Percentiles rank a stretch among this genome's conserved stretches.
Conservation (phyloP, 163 green algal genomes). For the Coccomyxa subellipsoidea region DNA sequence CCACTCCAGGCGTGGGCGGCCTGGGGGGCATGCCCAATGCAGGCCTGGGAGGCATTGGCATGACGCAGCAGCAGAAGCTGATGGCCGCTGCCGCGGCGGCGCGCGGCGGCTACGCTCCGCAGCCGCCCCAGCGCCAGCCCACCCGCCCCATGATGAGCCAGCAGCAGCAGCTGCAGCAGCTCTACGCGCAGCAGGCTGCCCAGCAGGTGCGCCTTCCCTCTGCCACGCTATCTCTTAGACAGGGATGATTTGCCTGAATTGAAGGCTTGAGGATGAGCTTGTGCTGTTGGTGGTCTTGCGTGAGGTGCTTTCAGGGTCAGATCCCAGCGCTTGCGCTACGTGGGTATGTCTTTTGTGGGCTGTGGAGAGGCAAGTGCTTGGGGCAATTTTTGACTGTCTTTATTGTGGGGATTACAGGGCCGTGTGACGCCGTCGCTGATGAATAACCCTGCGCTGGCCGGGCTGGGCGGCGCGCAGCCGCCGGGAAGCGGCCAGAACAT, state of each 20-base stretch:
- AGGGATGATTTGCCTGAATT: too few relatives aligned
- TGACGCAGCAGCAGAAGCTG: conserved; percentile 10
- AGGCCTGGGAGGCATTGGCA: not conserved
- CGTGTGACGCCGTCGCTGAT: not conserved
- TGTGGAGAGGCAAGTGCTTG: not conserved
- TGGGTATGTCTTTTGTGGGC: not conserved
- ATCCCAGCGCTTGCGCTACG: too few relatives aligned
- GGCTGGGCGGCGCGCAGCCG: not conserved
- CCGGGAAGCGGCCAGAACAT: not conserved
- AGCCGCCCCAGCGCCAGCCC: not conserved
- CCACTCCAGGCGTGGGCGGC: not conserved
- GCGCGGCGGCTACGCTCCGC: not conserved
- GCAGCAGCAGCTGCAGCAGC: conserved; percentile 8
- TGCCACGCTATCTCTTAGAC: too few relatives aligned
- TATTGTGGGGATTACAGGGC: not conserved
- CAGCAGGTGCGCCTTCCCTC: not conserved
- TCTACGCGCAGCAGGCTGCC: not conserved
- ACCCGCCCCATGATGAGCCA: not conserved
- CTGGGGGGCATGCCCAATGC: not conserved
- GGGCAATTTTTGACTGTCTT: not conserved
- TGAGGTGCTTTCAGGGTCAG: too few relatives aligned
- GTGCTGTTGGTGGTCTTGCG: too few relatives aligned
- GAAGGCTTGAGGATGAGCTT: too few relatives aligned
- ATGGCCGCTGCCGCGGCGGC: not conserved
- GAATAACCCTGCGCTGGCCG: not conserved